These are phyloP conservation scores for Eragrostis tef DNA, from an alignment of 202 grass and related monocot genomes.

Conservation along the genomic window DNA sequence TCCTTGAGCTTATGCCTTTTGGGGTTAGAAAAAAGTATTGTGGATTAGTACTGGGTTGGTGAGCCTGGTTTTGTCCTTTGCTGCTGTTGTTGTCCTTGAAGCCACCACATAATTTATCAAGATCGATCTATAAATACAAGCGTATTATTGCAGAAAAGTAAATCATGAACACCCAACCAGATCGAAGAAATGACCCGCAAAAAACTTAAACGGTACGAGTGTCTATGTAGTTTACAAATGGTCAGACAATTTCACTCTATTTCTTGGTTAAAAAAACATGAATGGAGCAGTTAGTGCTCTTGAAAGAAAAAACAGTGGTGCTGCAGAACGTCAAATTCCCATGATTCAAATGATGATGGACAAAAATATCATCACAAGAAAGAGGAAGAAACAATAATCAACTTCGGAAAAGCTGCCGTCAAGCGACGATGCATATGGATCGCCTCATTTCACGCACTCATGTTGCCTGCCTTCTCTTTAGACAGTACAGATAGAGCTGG, in stretches of 20 bases:
- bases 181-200: too few relatives aligned
- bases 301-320: background rate
- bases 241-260: background rate
- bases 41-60: conserved; percentile 18
- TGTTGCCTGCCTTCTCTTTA: conserved; percentile 44
- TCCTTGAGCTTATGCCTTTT: conserved; percentile 34
- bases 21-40: conserved; percentile 28
- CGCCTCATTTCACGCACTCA: conserved; percentile 52
- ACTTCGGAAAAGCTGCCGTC: conserved; percentile 40
- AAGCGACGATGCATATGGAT: conserved; percentile 47
- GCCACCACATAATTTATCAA: background rate
- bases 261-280: background rate
- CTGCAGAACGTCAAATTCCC: conserved; percentile 15
- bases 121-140: conserved; percentile 24
- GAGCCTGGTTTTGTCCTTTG: conserved; percentile 47
- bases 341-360: conserved; percentile 42
- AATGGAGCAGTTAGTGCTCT: too few relatives aligned
- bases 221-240: background rate
- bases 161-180: background rate
- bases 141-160: too few relatives aligned
- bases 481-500: conserved; percentile 18
- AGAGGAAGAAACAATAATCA: conserved; percentile 31
- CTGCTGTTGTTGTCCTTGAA: conserved; percentile 46
- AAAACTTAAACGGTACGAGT: background rate
- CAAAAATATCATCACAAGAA: conserved; percentile 12